These are phyloP conservation scores for Clathrus columnatus DNA, from an alignment of 768 basidiomycete species.

Conservation along the genomic window DNA sequence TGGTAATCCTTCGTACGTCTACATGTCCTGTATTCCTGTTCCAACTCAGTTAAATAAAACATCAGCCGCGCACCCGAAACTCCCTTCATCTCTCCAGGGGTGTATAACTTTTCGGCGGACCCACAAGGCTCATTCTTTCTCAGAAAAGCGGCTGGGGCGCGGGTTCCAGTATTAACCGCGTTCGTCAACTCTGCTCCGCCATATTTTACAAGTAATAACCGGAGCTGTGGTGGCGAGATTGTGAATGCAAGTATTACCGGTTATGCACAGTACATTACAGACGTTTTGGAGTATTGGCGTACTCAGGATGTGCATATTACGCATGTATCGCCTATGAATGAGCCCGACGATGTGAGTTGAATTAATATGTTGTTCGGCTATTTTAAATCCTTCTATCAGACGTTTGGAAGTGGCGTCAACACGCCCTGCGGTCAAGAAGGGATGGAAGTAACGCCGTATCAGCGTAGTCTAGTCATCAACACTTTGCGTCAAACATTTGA, in stretches of 20 bases:
- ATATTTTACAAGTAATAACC: slow-evolving; percentile 16
- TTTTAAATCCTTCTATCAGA: not conserved
- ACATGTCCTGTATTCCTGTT: not conserved
- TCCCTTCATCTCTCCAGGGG: slow-evolving; percentile 21
- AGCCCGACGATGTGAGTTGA: slow-evolving; percentile 25
- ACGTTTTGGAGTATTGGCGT: slow-evolving; percentile 33
- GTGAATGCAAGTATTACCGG: slow-evolving; percentile 22
- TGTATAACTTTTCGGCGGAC: slow-evolving; percentile 33
- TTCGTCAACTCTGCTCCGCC: slow-evolving; percentile 35
- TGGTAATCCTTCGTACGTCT: slow-evolving; percentile 21
- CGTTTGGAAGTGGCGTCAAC: slow-evolving; percentile 19
- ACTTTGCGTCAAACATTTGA: slow-evolving; percentile 28
- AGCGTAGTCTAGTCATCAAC: slow-evolving; percentile 35
- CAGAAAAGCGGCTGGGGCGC: slow-evolving; percentile 27
- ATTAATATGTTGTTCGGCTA: not conserved
- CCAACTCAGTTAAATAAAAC: not conserved
- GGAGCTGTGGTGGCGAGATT: slow-evolving; percentile 16
- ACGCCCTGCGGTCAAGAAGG: slow-evolving; percentile 38
- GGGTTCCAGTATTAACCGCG: slow-evolving; percentile 31
- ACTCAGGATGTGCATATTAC: slow-evolving; percentile 29
- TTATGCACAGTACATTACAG: slow-evolving; percentile 35
- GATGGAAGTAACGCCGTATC: slow-evolving; percentile 33
- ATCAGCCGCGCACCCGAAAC: slow-evolving; percentile 7
- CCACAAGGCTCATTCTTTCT: slow-evolving; percentile 34
- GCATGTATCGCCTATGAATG: slow-evolving; percentile 37